Evolutionary conservation across 495 filamentous ascomycete species (phyloP), one percentile per base, ranked within the genome.

Genomic region (Pseudotulostoma volvatum): DNA sequence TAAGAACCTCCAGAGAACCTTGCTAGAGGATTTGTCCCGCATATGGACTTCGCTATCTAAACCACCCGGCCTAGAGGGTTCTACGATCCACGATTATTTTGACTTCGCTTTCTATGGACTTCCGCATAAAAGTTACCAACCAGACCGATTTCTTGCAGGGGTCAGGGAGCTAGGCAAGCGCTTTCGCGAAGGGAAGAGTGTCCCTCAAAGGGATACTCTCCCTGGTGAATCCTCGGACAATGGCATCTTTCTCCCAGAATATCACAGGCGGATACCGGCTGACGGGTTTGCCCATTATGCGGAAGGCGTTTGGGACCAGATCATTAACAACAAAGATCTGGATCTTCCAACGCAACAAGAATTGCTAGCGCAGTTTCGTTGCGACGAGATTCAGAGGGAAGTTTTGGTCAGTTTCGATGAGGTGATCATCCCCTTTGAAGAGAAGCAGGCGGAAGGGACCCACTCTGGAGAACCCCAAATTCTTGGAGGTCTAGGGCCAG

Each of bases 271-370:
- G 38, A 95, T 97, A 40, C 90, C 90, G 30, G 90, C 90, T 7
- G 90, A 97, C 54, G 90, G 90, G 3, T 88, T 95, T 55, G 77
- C 88, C 2, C 68, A 82, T 37, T 97, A 96, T 52, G 87, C 90
- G 7, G 76, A 85, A 49, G 82, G 86, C 28, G 75, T 97, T 11
- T 97, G 90, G 90, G 84, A 94, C 53, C 90, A 95, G 57, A 97
- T 97, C 48, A 84, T 93, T 48, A 81, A 85, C 60, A 97, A 97
- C 61, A 97, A 97, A 59, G 90, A 97, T 49, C 65, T 97, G 43
- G 90, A 97, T 63, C 60, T 97, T 21, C 90, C 90, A 11, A 95
- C 90, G 0, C 90, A 97, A 58, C 90, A 97, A 54, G 90, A 97
- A 51, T 63, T 97, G 33, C 74, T 97, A 36, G 90, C 90, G 2